Base-by-base conservation (phyloP, 805 yeast species). In the Wickerhamiella cacticola region DNA sequence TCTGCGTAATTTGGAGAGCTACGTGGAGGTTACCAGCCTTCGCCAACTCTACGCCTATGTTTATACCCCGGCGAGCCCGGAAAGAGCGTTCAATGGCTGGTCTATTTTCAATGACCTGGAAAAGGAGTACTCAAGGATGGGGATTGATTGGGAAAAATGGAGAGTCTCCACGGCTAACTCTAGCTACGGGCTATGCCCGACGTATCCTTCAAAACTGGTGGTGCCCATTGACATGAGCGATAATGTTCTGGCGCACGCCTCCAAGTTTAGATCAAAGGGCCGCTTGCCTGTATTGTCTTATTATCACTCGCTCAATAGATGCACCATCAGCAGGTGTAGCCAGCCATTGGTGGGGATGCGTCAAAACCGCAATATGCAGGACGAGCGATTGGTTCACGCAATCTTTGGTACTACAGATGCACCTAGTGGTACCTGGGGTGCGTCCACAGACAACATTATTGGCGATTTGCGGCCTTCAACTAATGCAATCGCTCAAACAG, bases 401-500 rank as follows among this genome's bases (percentile, higher is more conserved):
- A 79, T 85, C 7, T 86, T 87, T 62, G 67, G 69, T 33, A 72
- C 82, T 1, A 83, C 82, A 10, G 59, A 55, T 26, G 52, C 56
- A 5, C 62, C 62, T 7, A 50, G 54, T 15, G 64, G 57, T 38
- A 50, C 54, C 39, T 57, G 48, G 26, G 63, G 66, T 12, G 65
- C 65, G 3, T 55, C 61, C 55, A 58, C 73, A 19, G 72, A 70
- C 41, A 80, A 88, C 58, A 63, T 92, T 24, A 79, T 92, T 25
- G 89, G 86, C 3, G 98, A 92, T 66, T 82, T 94, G 19, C 70
- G 98, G 48, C 98, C 98, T 0, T 63, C 87, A 22, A 82, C 96
- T 0, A 92, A 92, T 63, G 97, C 97, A 6, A 75, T 87, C 75
- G 97, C 96, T 0, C 97, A 92, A 58, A 84, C 85, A 41, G 97